Evolutionary conservation across 2,329 filamentous ascomycete genomes (phyloP), one percentile per base, ranked within the genome.

Genomic region (Nemania diffusa): DNA sequence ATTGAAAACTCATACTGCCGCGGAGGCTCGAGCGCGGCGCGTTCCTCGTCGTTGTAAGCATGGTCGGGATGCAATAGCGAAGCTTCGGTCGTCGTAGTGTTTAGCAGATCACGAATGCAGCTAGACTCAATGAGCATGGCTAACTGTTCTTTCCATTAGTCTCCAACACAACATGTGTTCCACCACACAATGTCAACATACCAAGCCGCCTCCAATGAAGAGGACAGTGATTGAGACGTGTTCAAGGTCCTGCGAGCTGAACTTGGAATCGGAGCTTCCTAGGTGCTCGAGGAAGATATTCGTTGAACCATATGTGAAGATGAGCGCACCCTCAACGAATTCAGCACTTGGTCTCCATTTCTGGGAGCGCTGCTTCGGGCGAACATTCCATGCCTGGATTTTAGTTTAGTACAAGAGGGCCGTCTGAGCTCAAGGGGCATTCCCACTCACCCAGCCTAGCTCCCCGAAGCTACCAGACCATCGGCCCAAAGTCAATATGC

Each of bases 271-370:
- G 85, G 88, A 90, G 57, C 86, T 87, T 61, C 90, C 89, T 27
- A 98, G 84, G 76, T 97, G 95, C 79, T 98, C 95, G 32, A 98
- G 84, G 79, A 97, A 97, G 64, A 98, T 90, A 79, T 98, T 97
- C 67, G 91, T 95, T 2, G 89, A 84, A 37, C 96, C 95, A 77
- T 97, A 98, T 32, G 93, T 83, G 82, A 94, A 97, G 71, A 98
- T 97, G 71, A 97, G 87, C 64, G 91, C 90, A 37, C 93, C 97
- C 79, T 98, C 95, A 56, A 91, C 88, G 73, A 97, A 97, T 80
- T 98, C 95, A 26, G 92, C 93, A 0, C 92, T 92, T 0, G 92
- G 92, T 57, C 88, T 88, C 87, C 91, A 91, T 75, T 84, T 87
- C 71, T 87, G 84, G 20, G 88, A 85, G 13, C 72, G 67, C 17